phyloP scores from a whole-genome alignment of 495 filamentous ascomycete genomes.

The Hypoxylon fuscum region DNA sequence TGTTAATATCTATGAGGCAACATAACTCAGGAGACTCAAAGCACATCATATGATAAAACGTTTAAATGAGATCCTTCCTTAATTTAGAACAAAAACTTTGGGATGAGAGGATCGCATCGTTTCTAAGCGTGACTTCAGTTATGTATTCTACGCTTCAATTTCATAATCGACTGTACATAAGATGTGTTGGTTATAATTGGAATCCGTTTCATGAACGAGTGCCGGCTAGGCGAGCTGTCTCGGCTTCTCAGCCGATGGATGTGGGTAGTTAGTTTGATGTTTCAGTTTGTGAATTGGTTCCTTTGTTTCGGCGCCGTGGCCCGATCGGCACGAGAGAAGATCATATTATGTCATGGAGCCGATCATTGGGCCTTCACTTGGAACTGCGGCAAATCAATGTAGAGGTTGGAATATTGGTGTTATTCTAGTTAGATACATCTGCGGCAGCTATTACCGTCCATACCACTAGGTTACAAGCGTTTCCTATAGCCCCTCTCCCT shows the following conservation, averaged over 20 bases:
- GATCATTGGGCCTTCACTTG: neutral
- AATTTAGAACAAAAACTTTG: too few species aligned
- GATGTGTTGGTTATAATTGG: neutral
- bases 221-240: neutral
- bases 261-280: neutral
- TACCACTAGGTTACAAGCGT: conserved; percentile 8
- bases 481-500: neutral
- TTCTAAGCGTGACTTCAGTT: too few species aligned
- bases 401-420: conserved; percentile 14
- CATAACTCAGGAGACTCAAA: too few species aligned
- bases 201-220: conserved; percentile 24
- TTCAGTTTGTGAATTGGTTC: conserved; percentile 19
- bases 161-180: too few species aligned
- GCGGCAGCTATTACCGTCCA: conserved; percentile 24
- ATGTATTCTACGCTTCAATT: too few species aligned
- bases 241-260: neutral
- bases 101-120: too few species aligned
- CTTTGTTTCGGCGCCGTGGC: conserved; percentile 14
- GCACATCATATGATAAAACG: too few species aligned
- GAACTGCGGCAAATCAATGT: neutral
- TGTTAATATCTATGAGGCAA: too few species aligned
- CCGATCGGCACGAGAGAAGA: neutral
- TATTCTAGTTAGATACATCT: conserved; percentile 32
- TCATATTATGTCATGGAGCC: neutral
- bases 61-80: too few species aligned